Base-by-base conservation (phyloP, 2,329 filamentous ascomycete species). In the Ilyonectria sp. region DNA sequence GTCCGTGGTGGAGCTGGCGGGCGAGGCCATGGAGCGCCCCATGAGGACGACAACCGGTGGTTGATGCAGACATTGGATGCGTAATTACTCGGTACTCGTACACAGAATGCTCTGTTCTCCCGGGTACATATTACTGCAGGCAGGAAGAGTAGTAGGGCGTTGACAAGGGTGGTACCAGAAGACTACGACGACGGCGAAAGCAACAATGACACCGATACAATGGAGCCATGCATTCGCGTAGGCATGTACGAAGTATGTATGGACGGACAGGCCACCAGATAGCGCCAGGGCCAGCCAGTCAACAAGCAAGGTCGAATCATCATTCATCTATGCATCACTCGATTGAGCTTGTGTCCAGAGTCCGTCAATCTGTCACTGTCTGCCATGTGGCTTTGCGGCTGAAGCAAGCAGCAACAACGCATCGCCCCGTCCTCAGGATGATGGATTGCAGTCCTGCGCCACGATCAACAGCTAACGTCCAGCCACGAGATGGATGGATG, bases 1-100 rank as follows among this genome's bases (percentile, higher is more conserved):
- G 47, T 43, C 19, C 33, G 46, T n/a, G 46, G 46, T 60, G 55
- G 55, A 58, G 37, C 10, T 19, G 31, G 31, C 49, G 47, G 47
- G 46, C n/a, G 46, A 31, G 26, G 26, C 47, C 9, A 33, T 52
- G 47, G 21, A 47, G 11, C 44, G 11, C 21, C 46, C 23, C 26
- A 52, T 17, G n/a, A 15, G 13, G 29, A 50, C 47, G 53, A 55
- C 53, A 8, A 52, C 26, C 11, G 31, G 23, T 15, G 17, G 11
- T 52, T 52, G 49, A 52, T 52, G 49, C 26, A 33, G 40, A 7
- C n/a, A n/a, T 40, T 40, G 15, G 40, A 19, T n/a, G 40, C 15
- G n/a, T 43, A 8, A 52, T 17, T 31, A 17, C 17, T 37, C 31
- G 33, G 33, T 23, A 13, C 17, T 29, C n/a, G 44, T 47, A 58